Evolutionary conservation across 2,329 filamentous ascomycete species (phyloP).

Genomic region (Lecanicillium sp.): DNA sequence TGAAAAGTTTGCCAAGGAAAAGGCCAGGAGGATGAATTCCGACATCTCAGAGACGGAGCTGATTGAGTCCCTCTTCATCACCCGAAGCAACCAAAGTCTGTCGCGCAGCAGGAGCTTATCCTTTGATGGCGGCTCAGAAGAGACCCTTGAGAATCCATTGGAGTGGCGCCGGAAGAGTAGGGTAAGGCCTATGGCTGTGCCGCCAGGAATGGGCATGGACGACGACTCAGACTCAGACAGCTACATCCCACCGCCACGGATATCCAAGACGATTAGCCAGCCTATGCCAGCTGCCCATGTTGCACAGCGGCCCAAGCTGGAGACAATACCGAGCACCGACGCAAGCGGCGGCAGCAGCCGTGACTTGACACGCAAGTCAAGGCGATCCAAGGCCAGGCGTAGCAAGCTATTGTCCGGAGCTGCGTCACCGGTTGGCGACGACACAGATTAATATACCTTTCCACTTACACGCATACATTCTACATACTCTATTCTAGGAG

Average conservation of each 20-base stretch:
- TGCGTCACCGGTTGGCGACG: constrained; percentile 29
- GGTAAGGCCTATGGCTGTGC: constrained; percentile 19
- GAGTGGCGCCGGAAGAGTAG: constrained; percentile 19
- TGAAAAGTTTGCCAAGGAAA: constrained; percentile 38
- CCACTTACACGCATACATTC: not conserved
- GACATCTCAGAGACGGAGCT: constrained; percentile 33
- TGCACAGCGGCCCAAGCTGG: constrained; percentile 34
- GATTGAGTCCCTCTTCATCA: constrained; percentile 32
- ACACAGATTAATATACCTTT: constrained; percentile 20
- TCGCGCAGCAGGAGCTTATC: constrained; percentile 29
- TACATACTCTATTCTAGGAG: no score
- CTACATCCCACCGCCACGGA: constrained; percentile 17
- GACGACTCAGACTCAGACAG: constrained; percentile 16
- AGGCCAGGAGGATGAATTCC: constrained; percentile 31
- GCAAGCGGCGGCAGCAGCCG: constrained; percentile 17
- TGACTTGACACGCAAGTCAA: constrained; percentile 20
- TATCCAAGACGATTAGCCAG: constrained; percentile 13
- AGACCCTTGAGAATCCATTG: constrained; percentile 20
- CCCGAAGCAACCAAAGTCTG: constrained; percentile 22
- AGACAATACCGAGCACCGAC: constrained; percentile 37
- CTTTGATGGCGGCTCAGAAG: constrained; percentile 25
- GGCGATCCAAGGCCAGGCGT: constrained; percentile 20
- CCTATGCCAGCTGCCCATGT: constrained; percentile 19
- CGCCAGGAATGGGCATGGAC: constrained; percentile 20
- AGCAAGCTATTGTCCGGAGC: constrained; percentile 21